Evolutionary conservation across 306 rosid species (phyloP).

Genomic region (Cucumis melo): DNA sequence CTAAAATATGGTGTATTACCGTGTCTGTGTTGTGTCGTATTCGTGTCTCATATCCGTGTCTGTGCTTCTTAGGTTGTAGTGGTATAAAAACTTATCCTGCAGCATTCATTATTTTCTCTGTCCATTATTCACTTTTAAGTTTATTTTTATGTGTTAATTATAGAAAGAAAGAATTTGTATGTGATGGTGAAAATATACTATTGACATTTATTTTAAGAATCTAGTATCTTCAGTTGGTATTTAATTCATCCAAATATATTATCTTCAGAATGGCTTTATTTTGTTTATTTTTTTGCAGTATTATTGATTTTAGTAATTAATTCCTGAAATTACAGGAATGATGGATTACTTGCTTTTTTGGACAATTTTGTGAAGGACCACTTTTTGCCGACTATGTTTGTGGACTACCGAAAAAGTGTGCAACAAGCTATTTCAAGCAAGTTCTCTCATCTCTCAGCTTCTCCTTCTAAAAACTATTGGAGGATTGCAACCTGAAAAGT

Average conservation of each 20-base stretch:
- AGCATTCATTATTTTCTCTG: no score
- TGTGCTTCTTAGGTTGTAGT: no score
- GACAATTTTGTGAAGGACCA: slow-evolving; percentile 99
- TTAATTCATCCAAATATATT: background rate
- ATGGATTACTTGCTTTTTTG: slow-evolving; percentile 87
- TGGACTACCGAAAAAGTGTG: slow-evolving; percentile 95
- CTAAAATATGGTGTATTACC: no score
- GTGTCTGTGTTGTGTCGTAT: no score
- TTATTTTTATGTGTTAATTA: background rate
- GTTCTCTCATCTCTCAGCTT: slow-evolving; percentile 30
- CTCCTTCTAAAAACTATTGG: background rate
- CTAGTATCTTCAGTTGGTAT: background rate
- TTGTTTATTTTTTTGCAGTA: background rate
- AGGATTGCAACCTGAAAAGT: slow-evolving; percentile 2
- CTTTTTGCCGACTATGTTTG: slow-evolving; percentile 93
- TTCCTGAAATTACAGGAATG: slow-evolving; percentile 67
- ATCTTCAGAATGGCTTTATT: background rate
- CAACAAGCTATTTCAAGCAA: slow-evolving; percentile 99
- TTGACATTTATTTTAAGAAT: background rate
- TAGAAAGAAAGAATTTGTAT: background rate
- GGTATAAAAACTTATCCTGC: no score
- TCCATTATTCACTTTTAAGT: no score
- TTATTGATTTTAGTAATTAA: background rate
- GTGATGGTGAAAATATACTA: background rate
- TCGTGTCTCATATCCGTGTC: no score